Base-by-base conservation (phyloP, 768 basidiomycete genomes). In the Amanita fuliginea region DNA sequence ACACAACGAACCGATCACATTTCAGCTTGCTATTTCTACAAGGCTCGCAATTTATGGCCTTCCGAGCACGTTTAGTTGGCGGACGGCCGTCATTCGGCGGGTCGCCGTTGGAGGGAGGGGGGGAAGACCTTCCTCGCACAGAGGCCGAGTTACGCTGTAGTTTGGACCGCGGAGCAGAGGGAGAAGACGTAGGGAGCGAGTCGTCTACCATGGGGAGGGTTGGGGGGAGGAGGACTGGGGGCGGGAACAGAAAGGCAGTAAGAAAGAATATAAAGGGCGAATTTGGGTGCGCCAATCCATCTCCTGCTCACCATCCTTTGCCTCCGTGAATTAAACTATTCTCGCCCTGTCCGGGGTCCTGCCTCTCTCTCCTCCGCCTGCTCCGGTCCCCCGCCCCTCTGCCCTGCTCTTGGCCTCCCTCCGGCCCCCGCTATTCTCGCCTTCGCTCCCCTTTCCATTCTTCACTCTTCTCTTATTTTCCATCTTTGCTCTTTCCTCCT, bases 21-120 rank as follows among this genome's bases (percentile, higher is more conserved):
- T 91, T 89, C 57, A 90, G 78, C 67, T 90, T 88, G 72, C 82
- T 86, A 57, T 81, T 83, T 60, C 88, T 75, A 68, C 88, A 91
- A 2, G 88, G 88, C 57, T 88, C 86, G 60, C 88, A 91, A 67
- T 91, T 91, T 57, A 91, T 88, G 14, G 88, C 86, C 60, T 90
- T 90, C 52, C 88, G 73, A 0, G 88, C 83, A 41, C 88, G 81
- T 65, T 90, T 91, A 19, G 86, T 80, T 2, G 86, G 84, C 0
- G 82, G 82, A 0, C 79, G 71, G 21, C 74, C 71, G 59, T 83
- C 81, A 40, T 59, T 59, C 42, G 65, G 64, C 47, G 72, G 73
- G 18, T 80, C 78, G 24, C 52, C 54, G 51, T 64, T 57, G 40
- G 61, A 55, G 32, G 65, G 67, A 11, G 66, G 68, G 11, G 65